Evolutionary conservation across 2,329 filamentous ascomycete species (phyloP).

Genomic region (Sclerotinia subarctica): DNA sequence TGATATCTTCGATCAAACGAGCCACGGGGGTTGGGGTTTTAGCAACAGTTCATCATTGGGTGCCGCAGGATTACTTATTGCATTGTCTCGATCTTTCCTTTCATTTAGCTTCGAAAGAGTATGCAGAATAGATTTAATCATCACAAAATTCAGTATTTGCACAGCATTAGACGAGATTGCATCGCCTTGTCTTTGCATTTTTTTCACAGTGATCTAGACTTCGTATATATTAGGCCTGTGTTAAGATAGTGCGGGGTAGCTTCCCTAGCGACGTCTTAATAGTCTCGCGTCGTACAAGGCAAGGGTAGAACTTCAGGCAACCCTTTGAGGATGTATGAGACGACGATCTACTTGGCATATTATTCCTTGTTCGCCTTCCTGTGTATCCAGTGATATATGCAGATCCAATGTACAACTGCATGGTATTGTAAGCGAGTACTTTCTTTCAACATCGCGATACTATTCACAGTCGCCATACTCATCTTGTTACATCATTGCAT

Average conservation of each 20-base stretch:
- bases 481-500: neutral
- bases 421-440: neutral
- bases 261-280: neutral
- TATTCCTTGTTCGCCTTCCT: neutral
- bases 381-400: neutral
- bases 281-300: neutral
- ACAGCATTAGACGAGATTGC: neutral
- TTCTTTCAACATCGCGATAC: neutral
- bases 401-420: neutral
- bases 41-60: neutral
- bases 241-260: neutral
- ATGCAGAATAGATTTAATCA: neutral
- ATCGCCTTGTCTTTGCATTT: neutral
- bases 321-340: neutral
- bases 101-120: neutral
- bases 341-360: neutral
- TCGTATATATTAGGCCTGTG: neutral
- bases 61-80: neutral
- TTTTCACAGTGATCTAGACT: neutral
- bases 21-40: neutral
- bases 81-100: neutral
- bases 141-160: neutral
- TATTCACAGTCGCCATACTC: neutral
- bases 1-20: neutral
- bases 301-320: neutral